Conservation (phyloP, 352 stramenopile genomes). For the Phytophthora pini region DNA sequence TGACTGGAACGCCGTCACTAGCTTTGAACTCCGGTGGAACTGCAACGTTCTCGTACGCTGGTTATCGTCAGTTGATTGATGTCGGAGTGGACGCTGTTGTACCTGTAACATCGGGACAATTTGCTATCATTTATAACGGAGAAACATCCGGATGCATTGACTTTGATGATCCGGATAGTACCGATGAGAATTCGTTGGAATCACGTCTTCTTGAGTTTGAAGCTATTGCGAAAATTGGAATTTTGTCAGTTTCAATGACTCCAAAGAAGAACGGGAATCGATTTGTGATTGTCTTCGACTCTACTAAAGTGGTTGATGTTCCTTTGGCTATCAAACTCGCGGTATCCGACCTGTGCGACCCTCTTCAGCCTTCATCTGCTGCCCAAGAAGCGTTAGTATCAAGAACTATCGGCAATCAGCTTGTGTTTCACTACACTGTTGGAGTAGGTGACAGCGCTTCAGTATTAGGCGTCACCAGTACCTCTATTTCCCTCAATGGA, state of each 20-base stretch:
- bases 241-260: slow-evolving; percentile 53
- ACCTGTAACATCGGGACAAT: slow-evolving; percentile 68
- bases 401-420: slow-evolving; percentile 42
- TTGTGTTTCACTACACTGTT: slow-evolving; percentile 73
- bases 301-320: slow-evolving; percentile 46
- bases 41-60: slow-evolving; percentile 55
- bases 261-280: slow-evolving; percentile 64
- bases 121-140: slow-evolving; percentile 54
- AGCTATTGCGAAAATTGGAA: slow-evolving; percentile 51
- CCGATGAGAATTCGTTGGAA: slow-evolving; percentile 46
- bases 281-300: slow-evolving; percentile 67
- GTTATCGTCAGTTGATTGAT: slow-evolving; percentile 72
- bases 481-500: slow-evolving; percentile 35
- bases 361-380: slow-evolving; percentile 48
- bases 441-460: slow-evolving; percentile 33
- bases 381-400: slow-evolving; percentile 46
- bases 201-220: slow-evolving; percentile 52
- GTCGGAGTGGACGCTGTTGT: slow-evolving; percentile 62
- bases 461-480: slow-evolving; percentile 38
- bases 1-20: slow-evolving; percentile 52
- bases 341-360: slow-evolving; percentile 61
- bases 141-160: slow-evolving; percentile 58
- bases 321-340: slow-evolving; percentile 46
- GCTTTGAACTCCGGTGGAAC: slow-evolving; percentile 55
- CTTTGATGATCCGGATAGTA: slow-evolving; percentile 54